Evolutionary conservation across 306 rosid species (phyloP).

Genomic region (Castanea crenata): DNA sequence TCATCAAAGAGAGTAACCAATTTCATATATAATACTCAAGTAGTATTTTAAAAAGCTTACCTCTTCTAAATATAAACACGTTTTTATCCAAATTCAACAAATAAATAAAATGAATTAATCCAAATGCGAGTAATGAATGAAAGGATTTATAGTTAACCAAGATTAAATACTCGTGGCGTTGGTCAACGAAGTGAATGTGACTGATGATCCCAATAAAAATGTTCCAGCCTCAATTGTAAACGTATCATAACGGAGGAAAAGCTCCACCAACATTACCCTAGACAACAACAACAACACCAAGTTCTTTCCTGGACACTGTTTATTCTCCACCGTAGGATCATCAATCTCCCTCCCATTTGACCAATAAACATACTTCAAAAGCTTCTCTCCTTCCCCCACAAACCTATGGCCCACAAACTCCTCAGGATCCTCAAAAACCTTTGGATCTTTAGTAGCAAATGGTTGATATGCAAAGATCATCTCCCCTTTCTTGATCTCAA

Average conservation of each 20-base stretch:
- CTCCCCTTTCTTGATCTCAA: slow-evolving; percentile 67
- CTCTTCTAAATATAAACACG: too few species aligned
- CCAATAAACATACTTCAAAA: slow-evolving; percentile 50
- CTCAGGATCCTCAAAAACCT: slow-evolving; percentile 45
- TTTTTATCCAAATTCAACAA: too few species aligned
- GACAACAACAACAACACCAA: slow-evolving; percentile 23
- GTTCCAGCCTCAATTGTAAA: slow-evolving; percentile 20
- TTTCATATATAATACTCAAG: too few species aligned
- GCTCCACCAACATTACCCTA: slow-evolving; percentile 34
- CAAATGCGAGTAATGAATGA: too few species aligned
- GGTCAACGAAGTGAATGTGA: slow-evolving; percentile 25
- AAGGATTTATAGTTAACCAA: background rate
- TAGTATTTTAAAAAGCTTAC: too few species aligned
- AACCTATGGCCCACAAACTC: slow-evolving; percentile 42
- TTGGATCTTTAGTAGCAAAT: slow-evolving; percentile 63
- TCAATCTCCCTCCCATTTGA: slow-evolving; percentile 44
- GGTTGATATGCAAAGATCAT: slow-evolving; percentile 75
- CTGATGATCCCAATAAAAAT: slow-evolving; percentile 21
- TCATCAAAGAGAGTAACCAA: too few species aligned
- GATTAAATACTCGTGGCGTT: slow-evolving; percentile 10
- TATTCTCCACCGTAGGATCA: slow-evolving; percentile 32
- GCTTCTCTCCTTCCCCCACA: slow-evolving; percentile 31
- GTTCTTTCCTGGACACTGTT: slow-evolving; percentile 47
- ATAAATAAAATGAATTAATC: too few species aligned
- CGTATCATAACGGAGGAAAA: slow-evolving; percentile 42